Base-by-base conservation (phyloP, 805 yeast species). In the Yarrowia sp. region DNA sequence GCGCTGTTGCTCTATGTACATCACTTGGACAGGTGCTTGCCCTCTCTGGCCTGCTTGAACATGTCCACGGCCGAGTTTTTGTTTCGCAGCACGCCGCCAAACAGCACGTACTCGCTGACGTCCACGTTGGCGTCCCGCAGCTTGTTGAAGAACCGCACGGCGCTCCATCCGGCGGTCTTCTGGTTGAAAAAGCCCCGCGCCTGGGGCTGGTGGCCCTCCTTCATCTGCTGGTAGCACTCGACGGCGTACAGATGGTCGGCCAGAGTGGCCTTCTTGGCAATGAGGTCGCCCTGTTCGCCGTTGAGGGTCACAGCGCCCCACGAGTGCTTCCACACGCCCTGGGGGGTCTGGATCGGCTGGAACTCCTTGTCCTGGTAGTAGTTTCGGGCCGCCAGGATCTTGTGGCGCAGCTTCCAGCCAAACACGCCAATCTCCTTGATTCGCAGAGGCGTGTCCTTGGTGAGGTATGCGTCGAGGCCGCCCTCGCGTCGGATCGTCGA, bases 401-500 rank as follows among this genome's bases (percentile, higher is more conserved):
- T 85, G 77, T 89, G 93, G 74, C 94, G 88, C 72, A 95, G 82
- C 73, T 85, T 85, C 98, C 98, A 95, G 40, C 98, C 99, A 68
- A 85, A 82, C 67, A 93, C 89, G 0, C 99, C 99, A 74, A 95
- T 80, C 76, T 95, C 97, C 80, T 95, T 95, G 71, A 91, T 82
- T 80, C 99, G 84, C 2, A 96, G 96, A 7, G 96, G 82, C 72
- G 90, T 91, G 69, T 92, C 96, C 78, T 95, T 95, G 50, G 87
- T 83, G 70, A 95, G 78, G 76, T 95, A 95, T 71, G 87, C 87
- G 76, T 95, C 99, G 68, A 95, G 82, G 6, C 99, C 99, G 70
- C 99, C 99, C 77, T 94, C 98, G 73, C 87, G 91, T 69, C 91
- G 89, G 69, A 95, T 88, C 0, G 98, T 92, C 73, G 88, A 86